These are phyloP conservation scores for Citrullus amarus DNA, from an alignment of 306 rosid species.

Conservation along the genomic window DNA sequence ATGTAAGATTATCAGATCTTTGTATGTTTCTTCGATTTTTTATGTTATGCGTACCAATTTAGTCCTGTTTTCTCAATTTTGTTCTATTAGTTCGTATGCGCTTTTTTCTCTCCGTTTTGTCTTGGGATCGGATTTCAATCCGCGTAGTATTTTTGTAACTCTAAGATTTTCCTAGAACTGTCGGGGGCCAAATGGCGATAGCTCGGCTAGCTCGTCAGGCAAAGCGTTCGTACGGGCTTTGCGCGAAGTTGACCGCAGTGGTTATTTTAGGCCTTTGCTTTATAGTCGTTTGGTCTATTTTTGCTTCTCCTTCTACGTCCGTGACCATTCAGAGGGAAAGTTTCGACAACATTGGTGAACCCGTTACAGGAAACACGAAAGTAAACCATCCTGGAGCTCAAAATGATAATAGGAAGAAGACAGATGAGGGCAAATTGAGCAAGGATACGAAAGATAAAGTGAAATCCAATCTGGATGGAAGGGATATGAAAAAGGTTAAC, in stretches of 20 bases:
- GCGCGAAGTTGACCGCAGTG: constrained; percentile 66
- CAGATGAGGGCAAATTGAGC: constrained; percentile 13
- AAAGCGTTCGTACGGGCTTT: constrained; percentile 66
- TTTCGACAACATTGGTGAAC: constrained; percentile 70
- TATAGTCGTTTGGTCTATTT: constrained; percentile 66
- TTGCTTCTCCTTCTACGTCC: constrained; percentile 56
- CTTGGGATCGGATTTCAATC: neutral
- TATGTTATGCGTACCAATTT: neutral
- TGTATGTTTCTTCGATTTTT: neutral
- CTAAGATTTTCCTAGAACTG: neutral
- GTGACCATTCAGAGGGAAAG: constrained; percentile 61
- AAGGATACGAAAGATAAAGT: constrained; percentile 14
- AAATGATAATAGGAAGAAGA: constrained; percentile 9
- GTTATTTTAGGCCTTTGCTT: constrained; percentile 70
- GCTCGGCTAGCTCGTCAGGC: constrained; percentile 58
- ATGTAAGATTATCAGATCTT: neutral
- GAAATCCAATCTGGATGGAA: constrained; percentile 17
- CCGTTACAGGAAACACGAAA: constrained; percentile 26
- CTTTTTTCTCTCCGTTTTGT: neutral
- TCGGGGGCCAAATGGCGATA: constrained; percentile 40
- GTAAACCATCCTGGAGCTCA: constrained; percentile 14
- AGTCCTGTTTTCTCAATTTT: neutral
- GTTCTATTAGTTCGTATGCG: neutral
- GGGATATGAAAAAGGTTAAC: constrained; percentile 22
- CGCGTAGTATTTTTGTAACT: neutral